Evolutionary conservation across 177 flowering plant genomes (phyloP), one percentile per base, ranked within the genome.

Genomic region (Vitis hybrid): DNA sequence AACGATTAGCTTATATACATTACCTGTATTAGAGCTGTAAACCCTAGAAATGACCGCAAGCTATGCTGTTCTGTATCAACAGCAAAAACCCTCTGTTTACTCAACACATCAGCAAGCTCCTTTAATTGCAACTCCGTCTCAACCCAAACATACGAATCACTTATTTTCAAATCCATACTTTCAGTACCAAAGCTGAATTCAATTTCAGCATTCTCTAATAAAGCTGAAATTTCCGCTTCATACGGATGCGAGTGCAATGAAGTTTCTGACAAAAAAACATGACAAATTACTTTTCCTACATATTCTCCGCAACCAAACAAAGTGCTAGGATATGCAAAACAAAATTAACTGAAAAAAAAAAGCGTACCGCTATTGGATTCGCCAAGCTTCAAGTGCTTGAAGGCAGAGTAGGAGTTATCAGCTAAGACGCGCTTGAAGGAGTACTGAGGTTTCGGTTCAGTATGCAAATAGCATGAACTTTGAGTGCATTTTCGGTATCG

Each of bases 61-160:
- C 97, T 90, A 76, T 94, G 98, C 72, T 94, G 98, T 76, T 94
- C 98, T 0, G 97, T 94, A 77, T 94, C 98, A 51, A 94, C 97
- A 56, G 82, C 93, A 80, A 94, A 89, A 15, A 84, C 85, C 67
- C 65, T 78, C 75, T 90, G 87, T 61, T 80, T 83, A 64, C 86
- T 82, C 83, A 95, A 81, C 1, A 76, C 73, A 29, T 82, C 84
- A 15, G 77, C 96, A 51, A 95, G 88, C 56, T 84, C 86, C 67
- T 72, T 68, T 51, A 95, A 73, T 64, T 87, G 86, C 3, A 75
- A 61, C 76, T 86, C 83, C 1, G 90, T 84, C 62, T 84, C 88
- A 53, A 95, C 87, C 98, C 98, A 94, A 61, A 83, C 78, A 56
- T 81, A 79, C 48, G 82, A 74, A 31, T 80, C 87, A 48, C 62